Base-by-base conservation (phyloP, 1,284 basidiomycete species). In the Ganoderma lingzhi region DNA sequence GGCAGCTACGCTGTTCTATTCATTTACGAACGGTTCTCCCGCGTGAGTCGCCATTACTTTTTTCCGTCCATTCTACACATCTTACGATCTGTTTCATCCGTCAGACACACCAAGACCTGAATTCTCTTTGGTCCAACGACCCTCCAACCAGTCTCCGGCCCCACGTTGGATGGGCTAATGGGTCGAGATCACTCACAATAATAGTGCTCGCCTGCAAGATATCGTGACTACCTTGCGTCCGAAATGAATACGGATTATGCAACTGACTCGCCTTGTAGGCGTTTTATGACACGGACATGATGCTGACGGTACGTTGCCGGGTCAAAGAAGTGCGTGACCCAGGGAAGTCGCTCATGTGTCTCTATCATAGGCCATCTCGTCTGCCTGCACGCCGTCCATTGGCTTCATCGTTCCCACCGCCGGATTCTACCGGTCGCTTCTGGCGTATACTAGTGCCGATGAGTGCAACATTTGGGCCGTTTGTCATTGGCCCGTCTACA, bases 361-460 rank as follows among this genome's bases (percentile, higher is more conserved):
- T 53, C 65, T 70, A 68, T 72, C 68, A 66, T 30, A 62, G 64
- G 23, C 30, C 66, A 70, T 68, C 66, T 59, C 64, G n/a, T 64
- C n/a, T 55, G 23, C 58, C 62, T 42, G 23, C 66, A 55, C 30
- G 10, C 45, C 45, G 28, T 32, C n/a, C 59, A 62, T 19, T 44
- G 58, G 39, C 23, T 44, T 61, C 19, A 48, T 32, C 51, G 37
- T 71, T 71, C 70, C 66, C 68, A 66, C 71, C 41, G 44, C 23
- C 62, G 42, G 60, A 51, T 72, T 64, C 66, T 59, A 64, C 71
- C 71, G 66, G 32, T 17, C 44, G 64, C 66, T 66, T 70, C 66
- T 62, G 37, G 48, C 28, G 60, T 28, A 48, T 48, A 48, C 45
- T 39, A 32, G 6, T 30, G 53, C 53, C 53, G 28, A 17, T 3